These are phyloP conservation scores for Boletus pseudo-olivaceus DNA, from an alignment of 768 basidiomycete genomes.

Conservation along the genomic window DNA sequence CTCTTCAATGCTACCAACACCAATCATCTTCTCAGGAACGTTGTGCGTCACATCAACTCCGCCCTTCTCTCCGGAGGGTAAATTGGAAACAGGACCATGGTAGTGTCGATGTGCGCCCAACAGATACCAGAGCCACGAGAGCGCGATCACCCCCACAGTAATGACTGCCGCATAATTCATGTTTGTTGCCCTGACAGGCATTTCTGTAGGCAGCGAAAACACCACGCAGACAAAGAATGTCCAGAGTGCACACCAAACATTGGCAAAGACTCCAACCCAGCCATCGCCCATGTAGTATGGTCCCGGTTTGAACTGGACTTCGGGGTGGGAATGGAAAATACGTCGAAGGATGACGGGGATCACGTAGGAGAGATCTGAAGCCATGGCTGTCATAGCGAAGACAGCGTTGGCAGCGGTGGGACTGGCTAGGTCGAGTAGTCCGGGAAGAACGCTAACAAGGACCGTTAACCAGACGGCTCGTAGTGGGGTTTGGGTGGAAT, in stretches of 20 bases:
- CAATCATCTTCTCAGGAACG: not conserved
- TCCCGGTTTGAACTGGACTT: conserved; percentile 56
- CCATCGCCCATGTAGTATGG: conserved; percentile 61
- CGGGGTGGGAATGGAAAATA: conserved; percentile 50
- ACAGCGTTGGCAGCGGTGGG: conserved; percentile 52
- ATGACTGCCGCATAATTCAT: conserved; percentile 52
- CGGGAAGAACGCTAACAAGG: conserved; percentile 40
- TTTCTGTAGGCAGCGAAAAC: conserved; percentile 47
- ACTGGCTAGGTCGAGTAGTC: conserved; percentile 49
- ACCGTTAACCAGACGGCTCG: conserved; percentile 54
- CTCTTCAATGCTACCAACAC: not conserved
- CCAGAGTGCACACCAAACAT: conserved; percentile 45
- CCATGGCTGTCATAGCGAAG: conserved; percentile 55
- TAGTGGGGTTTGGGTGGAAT: conserved; percentile 50
- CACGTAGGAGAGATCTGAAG: conserved; percentile 51
- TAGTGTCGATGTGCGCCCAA: conserved; percentile 52
- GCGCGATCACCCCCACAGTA: conserved; percentile 18
- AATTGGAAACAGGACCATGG: conserved; percentile 54
- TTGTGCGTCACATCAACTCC: not conserved
- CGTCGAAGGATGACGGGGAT: conserved; percentile 55
- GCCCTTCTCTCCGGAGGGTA: conserved; percentile 19
- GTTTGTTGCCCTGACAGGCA: conserved; percentile 45
- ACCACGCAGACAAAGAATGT: conserved; percentile 44
- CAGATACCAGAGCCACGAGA: conserved; percentile 49
- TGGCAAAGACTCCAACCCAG: conserved; percentile 41